Evolutionary conservation across 2,329 filamentous ascomycete genomes (phyloP), one percentile per base, ranked within the genome.

Genomic region (Colletotrichum echinochloae): DNA sequence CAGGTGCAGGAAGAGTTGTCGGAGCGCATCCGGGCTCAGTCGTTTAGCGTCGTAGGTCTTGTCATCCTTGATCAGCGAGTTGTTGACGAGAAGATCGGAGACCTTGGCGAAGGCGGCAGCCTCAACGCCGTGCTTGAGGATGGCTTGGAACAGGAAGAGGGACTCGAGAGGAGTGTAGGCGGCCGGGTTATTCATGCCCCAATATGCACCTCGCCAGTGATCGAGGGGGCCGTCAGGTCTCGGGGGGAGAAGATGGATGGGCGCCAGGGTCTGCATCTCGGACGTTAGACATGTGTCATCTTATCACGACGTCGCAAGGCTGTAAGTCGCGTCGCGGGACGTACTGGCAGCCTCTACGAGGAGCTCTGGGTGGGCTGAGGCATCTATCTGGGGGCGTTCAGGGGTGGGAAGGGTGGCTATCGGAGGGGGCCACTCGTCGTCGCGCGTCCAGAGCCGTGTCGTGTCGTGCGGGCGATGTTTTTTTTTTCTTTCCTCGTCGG

Each of bases 161-260:
- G 91, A 92, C 87, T 97, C 94, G 85, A 97, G 92, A 75, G 91
- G 89, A 78, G 94, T 95, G 83, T 96, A 95, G 77, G 87, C 85
- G 78, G 89, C 86, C 81, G 82, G 80, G 77, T 81, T 81, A 84
- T 84, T 87, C 86, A 88, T 88, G 81, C 84, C 86, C 84, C 84
- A 79, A 79, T 80, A 81, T 82, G 81, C 83, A 78, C 85, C 85
- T 87, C 86, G 85, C 83, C 83, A 83, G 81, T 81, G 80, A 82
- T 86, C 85, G 85, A 87, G 84, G 85, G 83, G 82, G 82, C 81
- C 82, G 82, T 85, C 81, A 80, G 83, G 84, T 83, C 81, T 83
- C 80, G 85, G 81, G 77, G 85, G 81, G 77, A 84, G 78, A 77
- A 84, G 82, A 77, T 87, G 84, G 79, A 88, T 82, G 75, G 86